Evolutionary conservation across 208 protist genomes (phyloP).

Genomic region (Strigomonas culicis): DNA sequence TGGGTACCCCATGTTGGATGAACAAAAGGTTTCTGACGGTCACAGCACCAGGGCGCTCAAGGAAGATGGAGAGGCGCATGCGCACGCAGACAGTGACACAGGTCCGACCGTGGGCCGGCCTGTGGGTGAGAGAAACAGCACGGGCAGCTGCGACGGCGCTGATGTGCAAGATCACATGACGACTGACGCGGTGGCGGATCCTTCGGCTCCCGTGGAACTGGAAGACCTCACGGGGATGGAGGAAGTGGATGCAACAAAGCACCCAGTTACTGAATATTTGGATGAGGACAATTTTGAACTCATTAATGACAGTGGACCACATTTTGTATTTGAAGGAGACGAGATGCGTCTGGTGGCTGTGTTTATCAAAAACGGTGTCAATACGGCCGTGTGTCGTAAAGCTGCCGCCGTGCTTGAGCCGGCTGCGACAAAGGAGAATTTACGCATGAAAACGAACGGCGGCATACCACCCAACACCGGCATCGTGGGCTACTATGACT

Average conservation of each 20-base stretch:
- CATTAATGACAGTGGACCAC: slow-evolving; percentile 27
- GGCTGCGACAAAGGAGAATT: slow-evolving; percentile 74
- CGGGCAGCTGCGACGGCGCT: no score
- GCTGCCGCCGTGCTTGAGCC: slow-evolving; percentile 50
- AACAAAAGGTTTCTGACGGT: no score
- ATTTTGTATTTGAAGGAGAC: slow-evolving; percentile 49
- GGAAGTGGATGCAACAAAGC: slow-evolving; percentile 45
- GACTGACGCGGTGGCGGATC: no score
- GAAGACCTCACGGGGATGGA: slow-evolving; percentile 70
- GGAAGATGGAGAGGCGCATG: no score
- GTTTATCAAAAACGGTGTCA: slow-evolving; percentile 59
- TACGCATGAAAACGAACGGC: slow-evolving; percentile 73
- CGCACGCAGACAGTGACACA: no score
- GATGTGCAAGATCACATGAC: no score
- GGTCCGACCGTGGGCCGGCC: no score
- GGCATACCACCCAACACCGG: slow-evolving; percentile 81
- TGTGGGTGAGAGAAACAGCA: no score
- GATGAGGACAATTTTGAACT: slow-evolving; percentile 58
- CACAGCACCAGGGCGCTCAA: no score
- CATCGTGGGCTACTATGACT: slow-evolving; percentile 91
- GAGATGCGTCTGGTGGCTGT: slow-evolving; percentile 48
- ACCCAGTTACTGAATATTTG: slow-evolving; percentile 43
- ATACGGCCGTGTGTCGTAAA: slow-evolving; percentile 32
- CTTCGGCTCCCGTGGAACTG: no score
- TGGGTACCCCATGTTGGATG: no score